A percentile compares a stretch with the other conserved stretches of the same genome.
phyloP scores from a whole-genome alignment of 2,329 filamentous ascomycete species.

The Dactylellina leptospora region DNA sequence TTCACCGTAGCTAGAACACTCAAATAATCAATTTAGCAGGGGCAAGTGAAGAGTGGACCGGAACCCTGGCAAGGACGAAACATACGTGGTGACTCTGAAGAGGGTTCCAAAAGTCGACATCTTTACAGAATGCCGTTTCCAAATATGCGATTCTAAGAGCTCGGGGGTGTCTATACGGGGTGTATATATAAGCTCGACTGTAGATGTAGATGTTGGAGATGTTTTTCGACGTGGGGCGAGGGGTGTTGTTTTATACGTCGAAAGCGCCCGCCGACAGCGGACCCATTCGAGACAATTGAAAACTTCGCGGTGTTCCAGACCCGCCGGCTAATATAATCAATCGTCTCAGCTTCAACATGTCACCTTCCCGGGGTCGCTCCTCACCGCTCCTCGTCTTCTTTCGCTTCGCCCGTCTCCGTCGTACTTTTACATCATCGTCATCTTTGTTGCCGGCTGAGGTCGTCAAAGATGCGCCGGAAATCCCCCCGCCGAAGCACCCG shows the following conservation, averaged over 20 bases:
- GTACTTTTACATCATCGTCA: slow-evolving; percentile 1
- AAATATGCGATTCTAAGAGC: slow-evolving; percentile 14
- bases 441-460: background rate
- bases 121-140: background rate
- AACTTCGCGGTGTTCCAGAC: background rate
- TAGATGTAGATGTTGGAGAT: slow-evolving; percentile 3
- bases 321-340: slow-evolving; percentile 8
- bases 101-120: slow-evolving; percentile 90
- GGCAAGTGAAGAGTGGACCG: slow-evolving; percentile 1
- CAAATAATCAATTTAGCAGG: slow-evolving; percentile 37
- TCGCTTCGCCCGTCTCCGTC: slow-evolving; percentile 6
- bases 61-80: slow-evolving; percentile 48
- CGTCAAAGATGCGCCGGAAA: background rate
- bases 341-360: background rate
- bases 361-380: slow-evolving; percentile 33
- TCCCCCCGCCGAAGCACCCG: background rate
- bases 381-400: slow-evolving; percentile 29
- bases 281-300: background rate
- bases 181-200: background rate
- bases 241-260: slow-evolving; percentile 16
- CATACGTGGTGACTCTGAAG: slow-evolving; percentile 84
- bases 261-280: slow-evolving; percentile 38
- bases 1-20: slow-evolving; percentile 72
- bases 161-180: background rate
- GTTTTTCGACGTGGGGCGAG: background rate